Evolutionary conservation across 2,329 filamentous ascomycete species (phyloP).

Genomic region (Sclerotinia minor): DNA sequence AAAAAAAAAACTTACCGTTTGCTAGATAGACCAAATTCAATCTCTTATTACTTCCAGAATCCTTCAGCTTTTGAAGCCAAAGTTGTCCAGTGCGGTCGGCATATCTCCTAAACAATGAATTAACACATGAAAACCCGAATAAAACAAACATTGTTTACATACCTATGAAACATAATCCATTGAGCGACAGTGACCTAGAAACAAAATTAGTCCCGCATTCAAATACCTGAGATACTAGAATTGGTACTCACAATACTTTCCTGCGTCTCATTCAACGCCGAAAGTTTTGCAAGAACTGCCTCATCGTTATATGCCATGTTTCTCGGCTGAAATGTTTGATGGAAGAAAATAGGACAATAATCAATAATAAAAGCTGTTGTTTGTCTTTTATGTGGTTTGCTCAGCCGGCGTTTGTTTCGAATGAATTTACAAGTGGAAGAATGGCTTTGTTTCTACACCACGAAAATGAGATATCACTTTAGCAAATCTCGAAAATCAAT

Average conservation of each 20-base stretch:
- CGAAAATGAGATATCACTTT: conserved; percentile 1
- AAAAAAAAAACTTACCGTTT: conserved; percentile 64
- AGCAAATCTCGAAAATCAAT: neutral
- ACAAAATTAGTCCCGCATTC: conserved; percentile 22
- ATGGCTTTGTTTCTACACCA: conserved; percentile 17
- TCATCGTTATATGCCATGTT: conserved; percentile 94
- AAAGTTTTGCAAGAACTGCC: conserved; percentile 90
- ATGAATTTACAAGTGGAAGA: conserved; percentile 9
- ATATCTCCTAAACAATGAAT: conserved; percentile 65
- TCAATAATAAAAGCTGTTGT: conserved; percentile 16
- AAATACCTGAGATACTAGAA: neutral
- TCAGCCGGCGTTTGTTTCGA: conserved; percentile 12
- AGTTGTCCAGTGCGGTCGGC: conserved; percentile 88
- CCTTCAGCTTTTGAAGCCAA: conserved; percentile 87
- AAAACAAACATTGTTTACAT: conserved; percentile 39
- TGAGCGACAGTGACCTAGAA: conserved; percentile 77
- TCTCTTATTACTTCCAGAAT: conserved; percentile 81
- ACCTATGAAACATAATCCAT: conserved; percentile 99
- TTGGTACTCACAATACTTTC: conserved; percentile 70
- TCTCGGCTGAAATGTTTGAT: conserved; percentile 15
- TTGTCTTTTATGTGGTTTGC: conserved; percentile 12
- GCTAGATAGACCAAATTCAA: conserved; percentile 92
- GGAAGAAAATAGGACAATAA: conserved; percentile 1
- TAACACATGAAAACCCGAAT: conserved; percentile 34
- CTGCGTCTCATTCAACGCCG: conserved; percentile 93